phyloP scores from a whole-genome alignment of 1,139 yeast genomes.

The Scheffersomyces segobiensis region DNA sequence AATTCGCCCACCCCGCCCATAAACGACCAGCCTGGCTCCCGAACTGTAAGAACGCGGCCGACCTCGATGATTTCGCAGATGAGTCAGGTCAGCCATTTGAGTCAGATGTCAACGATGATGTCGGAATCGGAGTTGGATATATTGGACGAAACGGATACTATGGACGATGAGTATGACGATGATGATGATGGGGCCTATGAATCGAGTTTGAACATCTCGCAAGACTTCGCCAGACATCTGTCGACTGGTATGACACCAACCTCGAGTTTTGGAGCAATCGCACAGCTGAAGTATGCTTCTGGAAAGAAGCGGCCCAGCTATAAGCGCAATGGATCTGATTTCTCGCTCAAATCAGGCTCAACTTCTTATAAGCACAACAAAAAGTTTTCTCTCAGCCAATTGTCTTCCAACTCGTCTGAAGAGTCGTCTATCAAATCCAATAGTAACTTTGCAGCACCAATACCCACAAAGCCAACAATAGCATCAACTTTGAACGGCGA shows the following conservation, averaged over 20 bases:
- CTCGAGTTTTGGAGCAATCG: constrained; percentile 2
- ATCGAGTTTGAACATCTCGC: constrained; percentile 31
- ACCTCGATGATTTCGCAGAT: constrained; percentile 66
- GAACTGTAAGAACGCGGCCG: constrained; percentile 48
- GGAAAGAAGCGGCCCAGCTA: constrained; percentile 32
- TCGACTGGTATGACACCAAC: constrained; percentile 7
- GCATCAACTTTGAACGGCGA: constrained; percentile 5
- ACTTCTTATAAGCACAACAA: constrained; percentile 26
- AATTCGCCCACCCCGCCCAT: neutral
- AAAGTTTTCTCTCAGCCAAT: constrained; percentile 32
- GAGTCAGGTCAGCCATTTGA: constrained; percentile 54
- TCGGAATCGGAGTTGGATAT: constrained; percentile 47
- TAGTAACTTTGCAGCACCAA: constrained; percentile 17
- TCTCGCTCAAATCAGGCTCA: constrained; percentile 36
- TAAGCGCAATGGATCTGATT: constrained; percentile 39
- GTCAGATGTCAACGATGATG: constrained; percentile 56
- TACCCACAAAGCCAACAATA: constrained; percentile 10
- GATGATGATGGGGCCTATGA: constrained; percentile 38
- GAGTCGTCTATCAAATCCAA: constrained; percentile 25
- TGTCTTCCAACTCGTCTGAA: constrained; percentile 43
- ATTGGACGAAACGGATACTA: constrained; percentile 48
- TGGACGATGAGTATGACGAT: constrained; percentile 41
- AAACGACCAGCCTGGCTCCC: neutral
- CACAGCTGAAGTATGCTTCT: constrained; percentile 1
- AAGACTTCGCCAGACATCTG: constrained; percentile 15